Evolutionary conservation across 768 basidiomycete genomes (phyloP).

Genomic region (Auricularia sp.): DNA sequence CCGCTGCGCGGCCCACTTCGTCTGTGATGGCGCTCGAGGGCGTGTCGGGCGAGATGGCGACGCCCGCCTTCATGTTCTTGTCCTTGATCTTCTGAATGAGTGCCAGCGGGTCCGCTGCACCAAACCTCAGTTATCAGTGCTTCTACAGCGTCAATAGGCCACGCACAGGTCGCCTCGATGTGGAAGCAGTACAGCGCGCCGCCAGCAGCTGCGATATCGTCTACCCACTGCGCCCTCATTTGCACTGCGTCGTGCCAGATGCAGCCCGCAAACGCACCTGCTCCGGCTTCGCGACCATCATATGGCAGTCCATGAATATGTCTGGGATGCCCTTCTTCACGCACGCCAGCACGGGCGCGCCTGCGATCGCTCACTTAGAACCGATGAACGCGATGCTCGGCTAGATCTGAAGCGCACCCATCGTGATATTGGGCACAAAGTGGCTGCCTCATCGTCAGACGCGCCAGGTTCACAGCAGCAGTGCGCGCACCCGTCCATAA

Average conservation of each 20-base stretch:
- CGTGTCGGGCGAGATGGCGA: slow-evolving; percentile 95
- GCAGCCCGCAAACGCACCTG: slow-evolving; percentile 39
- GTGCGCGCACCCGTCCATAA: slow-evolving; percentile 84
- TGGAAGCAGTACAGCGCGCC: slow-evolving; percentile 96
- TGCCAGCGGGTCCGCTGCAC: slow-evolving; percentile 55
- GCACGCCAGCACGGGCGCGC: slow-evolving; percentile 79
- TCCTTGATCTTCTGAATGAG: slow-evolving; percentile 74
- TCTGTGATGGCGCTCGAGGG: slow-evolving; percentile 82
- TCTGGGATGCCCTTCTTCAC: slow-evolving; percentile 80
- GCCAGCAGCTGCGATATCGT: slow-evolving; percentile 91
- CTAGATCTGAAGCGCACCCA: slow-evolving; percentile 48
- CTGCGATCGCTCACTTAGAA: slow-evolving; percentile 27
- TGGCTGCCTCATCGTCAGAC: slow-evolving; percentile 41
- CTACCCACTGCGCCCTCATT: slow-evolving; percentile 66
- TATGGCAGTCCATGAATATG: slow-evolving; percentile 99
- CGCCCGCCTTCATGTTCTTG: slow-evolving; percentile 86
- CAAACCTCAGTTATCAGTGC: neutral
- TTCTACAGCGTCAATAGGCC: neutral
- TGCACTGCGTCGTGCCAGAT: neutral
- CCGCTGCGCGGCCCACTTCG: slow-evolving; percentile 69
- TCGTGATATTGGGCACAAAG: slow-evolving; percentile 97
- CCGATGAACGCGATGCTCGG: neutral
- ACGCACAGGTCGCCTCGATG: slow-evolving; percentile 80
- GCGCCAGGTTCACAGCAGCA: slow-evolving; percentile 5
- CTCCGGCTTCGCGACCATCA: slow-evolving; percentile 96